Conservation (phyloP, 257 asterid species). For the Ehretia macrophylla region DNA sequence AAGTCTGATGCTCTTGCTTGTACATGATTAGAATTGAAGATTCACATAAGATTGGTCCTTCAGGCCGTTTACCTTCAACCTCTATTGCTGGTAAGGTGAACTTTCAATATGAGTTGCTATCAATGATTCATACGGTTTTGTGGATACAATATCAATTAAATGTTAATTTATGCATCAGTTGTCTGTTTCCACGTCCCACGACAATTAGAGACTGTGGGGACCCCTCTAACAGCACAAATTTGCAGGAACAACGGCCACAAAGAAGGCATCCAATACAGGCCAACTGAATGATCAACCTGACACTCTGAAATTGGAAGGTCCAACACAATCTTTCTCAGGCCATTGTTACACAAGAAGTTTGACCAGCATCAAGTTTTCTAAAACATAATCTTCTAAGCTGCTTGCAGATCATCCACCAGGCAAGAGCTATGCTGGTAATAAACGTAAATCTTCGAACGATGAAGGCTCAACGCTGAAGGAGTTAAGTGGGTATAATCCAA, state of each 20-base stretch:
- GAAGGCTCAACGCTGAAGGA: constrained; percentile 67
- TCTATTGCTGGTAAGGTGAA: constrained; percentile 47
- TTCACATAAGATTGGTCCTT: constrained; percentile 57
- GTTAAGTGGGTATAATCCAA: constrained; percentile 67
- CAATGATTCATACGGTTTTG: neutral
- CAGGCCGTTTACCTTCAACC: constrained; percentile 53
- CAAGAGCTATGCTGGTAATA: constrained; percentile 57
- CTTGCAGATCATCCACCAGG: constrained; percentile 42
- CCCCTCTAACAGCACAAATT: constrained; percentile 15
- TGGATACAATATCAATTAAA: constrained; percentile 11
- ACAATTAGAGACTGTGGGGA: constrained; percentile 14
- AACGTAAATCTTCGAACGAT: constrained; percentile 44
- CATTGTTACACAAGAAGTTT: neutral
- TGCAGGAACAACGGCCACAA: constrained; percentile 55
- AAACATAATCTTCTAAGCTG: constrained; percentile 7
- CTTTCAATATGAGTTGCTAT: constrained; percentile 7
- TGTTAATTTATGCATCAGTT: constrained; percentile 2
- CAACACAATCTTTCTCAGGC: neutral
- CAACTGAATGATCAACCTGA: constrained; percentile 61
- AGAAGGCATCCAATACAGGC: constrained; percentile 46
- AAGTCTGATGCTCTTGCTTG: constrained; percentile 15
- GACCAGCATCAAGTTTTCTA: neutral
- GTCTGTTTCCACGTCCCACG: neutral
- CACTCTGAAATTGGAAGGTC: constrained; percentile 58
- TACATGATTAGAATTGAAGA: constrained; percentile 58